A percentile compares a stretch with the other conserved stretches of the same genome.
phyloP scores from a whole-genome alignment of 768 basidiomycete species.

The Mycena metata region DNA sequence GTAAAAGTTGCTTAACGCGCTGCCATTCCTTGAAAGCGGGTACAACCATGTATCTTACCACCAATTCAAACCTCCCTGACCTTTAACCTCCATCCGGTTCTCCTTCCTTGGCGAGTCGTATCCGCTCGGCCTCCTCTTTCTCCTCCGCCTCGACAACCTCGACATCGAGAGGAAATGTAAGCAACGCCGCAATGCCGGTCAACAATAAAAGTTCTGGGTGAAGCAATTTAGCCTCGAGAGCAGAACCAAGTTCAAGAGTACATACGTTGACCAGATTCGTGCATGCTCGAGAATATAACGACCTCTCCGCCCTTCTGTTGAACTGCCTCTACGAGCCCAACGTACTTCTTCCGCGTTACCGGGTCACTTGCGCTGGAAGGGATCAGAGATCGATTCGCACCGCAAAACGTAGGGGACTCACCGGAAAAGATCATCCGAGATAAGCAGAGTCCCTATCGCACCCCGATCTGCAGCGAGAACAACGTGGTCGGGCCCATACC shows the following conservation, averaged over 20 bases:
- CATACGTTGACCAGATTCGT: slow-evolving; percentile 98
- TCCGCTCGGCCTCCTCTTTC: slow-evolving; percentile 40
- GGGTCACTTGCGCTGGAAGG: slow-evolving; percentile 82
- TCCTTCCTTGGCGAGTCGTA: slow-evolving; percentile 33
- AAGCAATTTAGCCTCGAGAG: slow-evolving; percentile 7
- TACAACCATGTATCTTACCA: no score
- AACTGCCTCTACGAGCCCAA: slow-evolving; percentile 89
- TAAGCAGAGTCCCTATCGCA: slow-evolving; percentile 93
- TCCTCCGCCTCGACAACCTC: slow-evolving; percentile 86
- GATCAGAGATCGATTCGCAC: background rate
- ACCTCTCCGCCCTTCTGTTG: slow-evolving; percentile 92
- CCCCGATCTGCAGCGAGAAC: slow-evolving; percentile 91
- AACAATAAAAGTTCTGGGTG: slow-evolving; percentile 91
- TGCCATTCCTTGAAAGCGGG: no score
- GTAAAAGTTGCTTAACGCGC: no score
- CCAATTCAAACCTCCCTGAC: no score
- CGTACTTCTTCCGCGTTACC: slow-evolving; percentile 82
- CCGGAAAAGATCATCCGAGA: slow-evolving; percentile 96
- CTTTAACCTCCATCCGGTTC: slow-evolving; percentile 29
- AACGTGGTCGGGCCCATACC: slow-evolving; percentile 99
- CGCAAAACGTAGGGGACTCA: slow-evolving; percentile 45
- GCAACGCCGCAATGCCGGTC: slow-evolving; percentile 94
- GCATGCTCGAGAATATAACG: slow-evolving; percentile 99
- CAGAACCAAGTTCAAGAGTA: slow-evolving; percentile 27
- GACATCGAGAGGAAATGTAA: slow-evolving; percentile 95